Conservation (phyloP, 805 yeast species). For the Kodamaea neixiangensis region DNA sequence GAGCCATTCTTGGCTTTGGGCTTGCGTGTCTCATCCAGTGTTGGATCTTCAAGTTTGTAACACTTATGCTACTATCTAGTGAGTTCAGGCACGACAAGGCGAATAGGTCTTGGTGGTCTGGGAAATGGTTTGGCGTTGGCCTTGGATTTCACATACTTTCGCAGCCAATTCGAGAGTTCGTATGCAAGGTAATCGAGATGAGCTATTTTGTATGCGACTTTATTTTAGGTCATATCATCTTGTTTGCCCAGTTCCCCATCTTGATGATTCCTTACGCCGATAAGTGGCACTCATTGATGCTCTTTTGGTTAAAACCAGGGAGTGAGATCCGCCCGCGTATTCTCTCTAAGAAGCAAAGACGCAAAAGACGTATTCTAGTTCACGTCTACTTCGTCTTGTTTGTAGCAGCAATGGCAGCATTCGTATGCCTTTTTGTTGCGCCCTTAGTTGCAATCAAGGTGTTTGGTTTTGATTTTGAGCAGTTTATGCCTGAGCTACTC, state of each 20-base stretch:
- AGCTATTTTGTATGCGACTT: conserved; percentile 69
- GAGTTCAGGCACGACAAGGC: conserved; percentile 63
- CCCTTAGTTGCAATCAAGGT: conserved; percentile 41
- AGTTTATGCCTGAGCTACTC: conserved; percentile 41
- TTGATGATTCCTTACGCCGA: conserved; percentile 64
- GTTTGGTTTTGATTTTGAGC: conserved; percentile 40
- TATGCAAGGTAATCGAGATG: conserved; percentile 65
- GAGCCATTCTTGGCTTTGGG: conserved; percentile 62
- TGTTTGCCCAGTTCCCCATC: conserved; percentile 61
- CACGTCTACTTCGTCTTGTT: conserved; percentile 37
- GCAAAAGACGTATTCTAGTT: conserved; percentile 39
- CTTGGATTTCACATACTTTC: conserved; percentile 61
- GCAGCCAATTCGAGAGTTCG: conserved; percentile 65
- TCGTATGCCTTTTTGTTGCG: conserved; percentile 34
- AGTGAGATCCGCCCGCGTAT: conserved; percentile 51
- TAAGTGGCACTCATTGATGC: conserved; percentile 63
- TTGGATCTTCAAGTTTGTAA: conserved; percentile 53
- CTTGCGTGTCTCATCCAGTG: conserved; percentile 57
- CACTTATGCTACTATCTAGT: conserved; percentile 54
- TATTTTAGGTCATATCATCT: conserved; percentile 56
- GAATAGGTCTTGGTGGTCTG: conserved; percentile 75
- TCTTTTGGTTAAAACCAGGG: conserved; percentile 68
- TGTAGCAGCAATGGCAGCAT: conserved; percentile 23
- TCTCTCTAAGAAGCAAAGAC: conserved; percentile 44
- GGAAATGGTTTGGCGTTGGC: conserved; percentile 64